A percentile compares a stretch with the other conserved stretches of the same genome.
Conservation (phyloP, 139 green algal species). For the Yamagishiella unicocca region DNA sequence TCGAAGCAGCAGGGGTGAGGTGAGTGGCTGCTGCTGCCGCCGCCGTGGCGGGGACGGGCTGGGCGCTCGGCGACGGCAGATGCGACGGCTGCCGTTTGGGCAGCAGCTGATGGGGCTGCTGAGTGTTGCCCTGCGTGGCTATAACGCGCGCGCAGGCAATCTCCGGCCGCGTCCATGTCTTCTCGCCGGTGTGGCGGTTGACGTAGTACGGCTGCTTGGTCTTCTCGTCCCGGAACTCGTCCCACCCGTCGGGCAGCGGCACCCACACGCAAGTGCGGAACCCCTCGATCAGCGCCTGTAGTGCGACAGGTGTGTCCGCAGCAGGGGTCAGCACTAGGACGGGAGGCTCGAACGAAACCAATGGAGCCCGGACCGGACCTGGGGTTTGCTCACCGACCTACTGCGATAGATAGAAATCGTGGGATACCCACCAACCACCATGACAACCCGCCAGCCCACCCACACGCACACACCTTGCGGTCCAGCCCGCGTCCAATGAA, state of each 20-base stretch:
- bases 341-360: no score
- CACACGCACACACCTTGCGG: conserved; percentile 59
- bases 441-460: no score
- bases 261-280: conserved; percentile 83
- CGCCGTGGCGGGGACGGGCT: not conserved
- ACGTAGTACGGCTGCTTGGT: conserved; percentile 80
- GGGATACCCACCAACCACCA: no score
- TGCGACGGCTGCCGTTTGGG: conserved; percentile 17
- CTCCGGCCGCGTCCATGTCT: conserved; percentile 74
- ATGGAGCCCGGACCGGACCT: no score
- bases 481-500: conserved; percentile 87
- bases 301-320: no score
- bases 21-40: not conserved
- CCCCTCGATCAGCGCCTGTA: conserved; percentile 71
- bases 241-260: conserved; percentile 85
- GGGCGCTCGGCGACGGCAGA: not conserved
- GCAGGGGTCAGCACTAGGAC: not conserved
- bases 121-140: conserved; percentile 57
- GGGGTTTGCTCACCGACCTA: no score
- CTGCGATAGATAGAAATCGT: no score
- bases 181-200: conserved; percentile 75
- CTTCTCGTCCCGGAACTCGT: conserved; percentile 72
- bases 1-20: no score
- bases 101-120: conserved; percentile 56
- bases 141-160: conserved; percentile 59